These are phyloP conservation scores for Schizosaccharomyces octosporus DNA, from an alignment of 805 yeast species.

Conservation along the genomic window DNA sequence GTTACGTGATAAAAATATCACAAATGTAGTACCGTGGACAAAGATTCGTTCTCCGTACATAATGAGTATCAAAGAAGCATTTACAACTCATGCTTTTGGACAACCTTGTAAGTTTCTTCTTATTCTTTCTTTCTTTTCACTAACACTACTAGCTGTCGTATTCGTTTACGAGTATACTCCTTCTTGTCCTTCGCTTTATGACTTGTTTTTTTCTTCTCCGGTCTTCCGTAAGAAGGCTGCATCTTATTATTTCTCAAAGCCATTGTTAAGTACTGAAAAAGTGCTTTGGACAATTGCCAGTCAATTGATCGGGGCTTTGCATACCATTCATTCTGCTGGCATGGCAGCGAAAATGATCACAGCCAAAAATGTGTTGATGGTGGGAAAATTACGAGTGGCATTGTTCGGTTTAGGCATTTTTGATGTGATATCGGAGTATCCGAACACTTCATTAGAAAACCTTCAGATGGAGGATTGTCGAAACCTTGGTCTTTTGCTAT, in stretches of 20 bases:
- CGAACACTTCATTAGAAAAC: background rate
- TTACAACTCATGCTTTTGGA: background rate
- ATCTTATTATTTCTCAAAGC: background rate
- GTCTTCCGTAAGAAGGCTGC: background rate
- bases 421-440: background rate
- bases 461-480: background rate
- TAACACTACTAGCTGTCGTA: background rate
- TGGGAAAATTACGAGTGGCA: conserved; percentile 11
- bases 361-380: conserved; percentile 50
- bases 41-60: background rate
- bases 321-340: background rate
- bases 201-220: background rate
- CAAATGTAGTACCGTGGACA: background rate
- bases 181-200: background rate
- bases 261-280: background rate
- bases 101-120: background rate
- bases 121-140: background rate
- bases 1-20: background rate
- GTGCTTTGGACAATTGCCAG: background rate
- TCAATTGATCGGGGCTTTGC: background rate
- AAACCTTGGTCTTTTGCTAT: background rate
- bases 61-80: background rate
- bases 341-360: background rate
- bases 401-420: background rate
- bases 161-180: background rate